These are phyloP conservation scores for Colletotrichum acutatum DNA, from an alignment of 2,329 filamentous ascomycete species.

Conservation along the genomic window DNA sequence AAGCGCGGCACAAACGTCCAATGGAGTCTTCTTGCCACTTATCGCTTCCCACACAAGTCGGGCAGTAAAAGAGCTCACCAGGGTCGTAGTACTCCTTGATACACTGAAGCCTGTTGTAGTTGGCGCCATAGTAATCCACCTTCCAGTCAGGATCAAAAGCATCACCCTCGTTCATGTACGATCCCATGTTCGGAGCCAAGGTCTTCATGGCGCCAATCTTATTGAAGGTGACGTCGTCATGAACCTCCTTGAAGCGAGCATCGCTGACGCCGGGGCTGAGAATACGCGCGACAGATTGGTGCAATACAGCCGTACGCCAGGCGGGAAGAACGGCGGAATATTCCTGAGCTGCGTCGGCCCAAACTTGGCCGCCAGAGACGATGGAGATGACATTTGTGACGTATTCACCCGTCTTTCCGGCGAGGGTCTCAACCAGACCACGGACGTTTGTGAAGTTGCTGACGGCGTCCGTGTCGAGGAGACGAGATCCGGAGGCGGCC, in stretches of 20 bases:
- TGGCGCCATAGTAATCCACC: slow-evolving; percentile 48
- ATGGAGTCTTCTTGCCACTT: no score
- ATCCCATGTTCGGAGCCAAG: slow-evolving; percentile 51
- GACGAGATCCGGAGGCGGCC: slow-evolving; percentile 41
- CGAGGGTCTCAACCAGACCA: slow-evolving; percentile 41
- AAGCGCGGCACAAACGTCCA: no score
- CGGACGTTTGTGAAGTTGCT: slow-evolving; percentile 36
- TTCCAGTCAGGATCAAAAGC: slow-evolving; percentile 46
- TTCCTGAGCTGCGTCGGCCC: slow-evolving; percentile 40
- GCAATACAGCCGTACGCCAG: slow-evolving; percentile 1
- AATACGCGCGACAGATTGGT: slow-evolving; percentile 2
- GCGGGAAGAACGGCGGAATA: slow-evolving; percentile 40
- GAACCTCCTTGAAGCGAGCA: slow-evolving; percentile 36
- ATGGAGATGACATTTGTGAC: slow-evolving; percentile 41
- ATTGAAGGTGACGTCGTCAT: slow-evolving; percentile 43
- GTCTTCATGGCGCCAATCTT: slow-evolving; percentile 45
- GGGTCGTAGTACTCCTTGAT: slow-evolving; percentile 50
- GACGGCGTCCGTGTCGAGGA: slow-evolving; percentile 40
- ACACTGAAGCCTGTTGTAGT: slow-evolving; percentile 43
- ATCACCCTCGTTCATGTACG: slow-evolving; percentile 57
- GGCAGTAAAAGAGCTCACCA: slow-evolving; percentile 47
- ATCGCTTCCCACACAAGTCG: slow-evolving; percentile 48
- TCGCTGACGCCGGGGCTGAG: slow-evolving; percentile 37
- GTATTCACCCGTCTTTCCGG: slow-evolving; percentile 39
- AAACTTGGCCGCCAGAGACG: slow-evolving; percentile 45